Evolutionary conservation across 495 filamentous ascomycete genomes (phyloP), one percentile per base, ranked within the genome.

Genomic region (Cryomyces antarcticus): DNA sequence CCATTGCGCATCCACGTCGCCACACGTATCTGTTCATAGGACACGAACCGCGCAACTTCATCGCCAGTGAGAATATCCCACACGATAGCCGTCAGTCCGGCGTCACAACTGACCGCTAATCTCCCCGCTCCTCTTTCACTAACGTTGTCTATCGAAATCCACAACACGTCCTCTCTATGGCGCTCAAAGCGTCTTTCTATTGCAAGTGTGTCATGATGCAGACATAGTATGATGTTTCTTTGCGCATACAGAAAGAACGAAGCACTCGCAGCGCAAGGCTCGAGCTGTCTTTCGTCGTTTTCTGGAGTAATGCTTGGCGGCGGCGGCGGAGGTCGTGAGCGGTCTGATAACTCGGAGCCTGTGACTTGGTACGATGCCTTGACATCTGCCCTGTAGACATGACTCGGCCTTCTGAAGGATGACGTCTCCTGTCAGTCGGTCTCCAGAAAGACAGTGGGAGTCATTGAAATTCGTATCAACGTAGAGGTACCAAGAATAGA

Each of bases 1-100:
- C 92, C 89, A 65, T 95, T 94, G 39, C 79, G 73, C 89, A 97
- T 94, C 86, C 88, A 97, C 12, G 81, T 68, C 38, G 89, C 89
- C 39, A 82, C 77, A 34, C 71, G 73, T 43, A 97, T 70, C 46
- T 78, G 70, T 55, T 94, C 86, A 54, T 93, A 95, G 0, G 85
- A 84, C 41, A 77, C 77, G 59, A 95, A 95, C 39, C 87, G 70
- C 12, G 89, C 78, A 47, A 94, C 71, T 54, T 93, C 86, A 34
- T 82, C 80, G 30, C 89, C 89, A 0, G 85, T 93, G 60, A 93
- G 74, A 30, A 93, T 67, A 63, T 96, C 88, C 89, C 89, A 97
- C 17, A 97, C 84, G 53, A 96, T 93, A 1, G 86, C 86, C 4
- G 82, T 93, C 60, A 84, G 80, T 28, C 83, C 82, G 29, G 70